Percentiles rank a stretch among this genome's conserved stretches.
Evolutionary conservation across 73 alveolate species (phyloP).

Genomic region (Paramecium pentaurelia): DNA sequence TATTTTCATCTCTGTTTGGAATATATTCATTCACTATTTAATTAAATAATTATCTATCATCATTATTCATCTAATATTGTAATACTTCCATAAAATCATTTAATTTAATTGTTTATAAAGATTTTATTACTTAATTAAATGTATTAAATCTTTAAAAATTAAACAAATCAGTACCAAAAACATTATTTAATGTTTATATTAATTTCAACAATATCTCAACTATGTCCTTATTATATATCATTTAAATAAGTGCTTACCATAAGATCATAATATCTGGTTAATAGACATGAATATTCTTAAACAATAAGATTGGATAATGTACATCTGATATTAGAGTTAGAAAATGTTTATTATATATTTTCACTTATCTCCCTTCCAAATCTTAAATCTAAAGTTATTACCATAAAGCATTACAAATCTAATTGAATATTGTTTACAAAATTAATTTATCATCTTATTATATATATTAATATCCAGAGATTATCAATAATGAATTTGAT

Average conservation of each 20-base stretch:
- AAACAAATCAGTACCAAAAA: not conserved
- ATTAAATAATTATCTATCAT: not conserved
- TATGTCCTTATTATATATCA: not conserved
- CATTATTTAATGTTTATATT: not conserved
- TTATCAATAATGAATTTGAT: not conserved
- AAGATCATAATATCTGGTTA: not conserved
- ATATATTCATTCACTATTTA: not conserved
- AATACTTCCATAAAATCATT: not conserved
- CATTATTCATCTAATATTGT: not conserved
- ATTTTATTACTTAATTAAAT: not conserved
- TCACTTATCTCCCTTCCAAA: not conserved
- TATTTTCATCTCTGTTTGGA: not conserved
- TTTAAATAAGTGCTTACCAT: not conserved
- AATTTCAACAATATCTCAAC: not conserved
- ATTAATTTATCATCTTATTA: not conserved
- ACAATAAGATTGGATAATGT: not conserved
- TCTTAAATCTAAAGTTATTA: not conserved
- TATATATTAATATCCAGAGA: not conserved
- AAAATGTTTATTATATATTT: not conserved
- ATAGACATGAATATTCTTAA: not conserved
- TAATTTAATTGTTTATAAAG: not conserved
- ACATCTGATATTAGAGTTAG: not conserved
- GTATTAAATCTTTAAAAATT: not conserved
- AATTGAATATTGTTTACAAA: not conserved
- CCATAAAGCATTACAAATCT: not conserved